Evolutionary conservation across 306 rosid species (phyloP).

Genomic region (Cucumis hystrix): DNA sequence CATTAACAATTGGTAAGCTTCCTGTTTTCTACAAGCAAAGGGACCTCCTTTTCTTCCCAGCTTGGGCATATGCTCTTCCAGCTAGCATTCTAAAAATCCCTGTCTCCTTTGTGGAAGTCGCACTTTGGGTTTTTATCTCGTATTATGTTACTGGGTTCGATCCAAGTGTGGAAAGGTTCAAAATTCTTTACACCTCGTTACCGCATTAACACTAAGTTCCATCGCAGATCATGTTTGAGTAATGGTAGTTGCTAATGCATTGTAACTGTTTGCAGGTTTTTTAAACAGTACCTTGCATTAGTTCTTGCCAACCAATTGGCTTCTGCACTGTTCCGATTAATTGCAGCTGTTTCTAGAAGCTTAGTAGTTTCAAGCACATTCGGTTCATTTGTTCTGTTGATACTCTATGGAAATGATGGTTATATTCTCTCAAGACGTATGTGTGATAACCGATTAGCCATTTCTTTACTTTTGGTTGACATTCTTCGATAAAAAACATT

Average conservation of each 20-base stretch:
- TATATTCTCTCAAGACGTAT: constrained; percentile 60
- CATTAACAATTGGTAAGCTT: constrained; percentile 36
- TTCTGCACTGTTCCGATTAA: constrained; percentile 37
- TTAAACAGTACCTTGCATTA: constrained; percentile 39
- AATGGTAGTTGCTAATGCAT: background rate
- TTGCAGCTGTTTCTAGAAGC: constrained; percentile 34
- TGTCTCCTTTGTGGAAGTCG: constrained; percentile 24
- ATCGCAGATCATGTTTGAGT: background rate
- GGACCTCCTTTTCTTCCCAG: constrained; percentile 42
- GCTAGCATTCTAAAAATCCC: constrained; percentile 39
- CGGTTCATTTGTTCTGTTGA: constrained; percentile 39
- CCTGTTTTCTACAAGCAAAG: constrained; percentile 58
- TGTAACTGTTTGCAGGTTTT: constrained; percentile 24
- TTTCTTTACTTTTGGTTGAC: background rate
- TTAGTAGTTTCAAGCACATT: constrained; percentile 38
- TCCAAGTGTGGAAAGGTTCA: constrained; percentile 36
- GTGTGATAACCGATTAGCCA: background rate
- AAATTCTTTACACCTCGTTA: background rate
- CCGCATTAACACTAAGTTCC: background rate
- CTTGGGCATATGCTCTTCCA: constrained; percentile 54
- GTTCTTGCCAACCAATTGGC: constrained; percentile 40
- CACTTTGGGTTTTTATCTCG: constrained; percentile 38
- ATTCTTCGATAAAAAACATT: background rate
- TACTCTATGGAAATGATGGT: constrained; percentile 39
- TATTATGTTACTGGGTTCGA: constrained; percentile 51